Evolutionary conservation across 768 basidiomycete genomes (phyloP), one percentile per base, ranked within the genome.

Genomic region (Leccinum boreale): DNA sequence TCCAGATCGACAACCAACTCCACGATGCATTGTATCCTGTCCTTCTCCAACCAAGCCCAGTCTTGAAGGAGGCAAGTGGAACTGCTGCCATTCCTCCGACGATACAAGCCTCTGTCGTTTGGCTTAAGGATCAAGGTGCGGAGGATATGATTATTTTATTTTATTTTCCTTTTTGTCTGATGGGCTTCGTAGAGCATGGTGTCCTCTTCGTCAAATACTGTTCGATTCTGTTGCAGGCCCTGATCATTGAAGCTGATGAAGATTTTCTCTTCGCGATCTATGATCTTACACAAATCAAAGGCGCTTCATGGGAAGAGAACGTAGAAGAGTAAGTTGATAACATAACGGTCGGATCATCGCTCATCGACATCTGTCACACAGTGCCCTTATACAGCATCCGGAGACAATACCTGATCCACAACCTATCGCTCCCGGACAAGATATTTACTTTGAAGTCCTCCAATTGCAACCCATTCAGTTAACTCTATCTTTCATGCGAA

Each of bases 191-290:
- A 99, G 97, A 89, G n/a, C 97, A 98, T 62, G 97, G 97, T 17
- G 97, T 99, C 9, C 73, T 93, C n/a, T 98, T 97, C 71, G 81
- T 99, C 77, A 98, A 98, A 74, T 98, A 98, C 67, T 96, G 92
- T 54, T 95, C 95, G 2, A 83, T 98, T 52, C 76, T 99, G 14
- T 77, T 99, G 15, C 97, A 99, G 69, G 92, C 95, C 3, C 77
- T 98, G 72, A 97, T 94, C 0, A 85, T 99, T 15, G 94, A 98
- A 67, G 83, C 91, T n/a, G 97, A 99, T 68, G 97, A 99, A 74
- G 97, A 98, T 73, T 86, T 99, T 60, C 72, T 98, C 39, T 98
- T 94, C 66, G 85, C 95, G 1, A 73, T 98, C 10, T 89, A 94
- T 65, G 96, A 99, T 65, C 84, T 99, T 58, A 86, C 88, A 1